phyloP scores from a whole-genome alignment of 73 alveolate genomes.

The Tetrahymena elliotti region DNA sequence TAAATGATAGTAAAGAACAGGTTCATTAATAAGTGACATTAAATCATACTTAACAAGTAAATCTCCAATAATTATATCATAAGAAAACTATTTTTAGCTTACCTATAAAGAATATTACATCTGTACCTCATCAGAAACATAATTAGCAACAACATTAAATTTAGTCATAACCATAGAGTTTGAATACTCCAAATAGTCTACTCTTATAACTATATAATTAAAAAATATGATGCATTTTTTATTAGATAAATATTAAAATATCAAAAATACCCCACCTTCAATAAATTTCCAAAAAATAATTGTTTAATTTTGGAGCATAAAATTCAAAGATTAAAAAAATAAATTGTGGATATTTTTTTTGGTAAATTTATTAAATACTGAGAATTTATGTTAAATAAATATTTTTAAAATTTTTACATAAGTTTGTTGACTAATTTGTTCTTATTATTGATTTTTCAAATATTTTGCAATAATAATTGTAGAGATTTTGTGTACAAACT shows the following conservation, averaged over 20 bases:
- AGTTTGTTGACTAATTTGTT: neutral
- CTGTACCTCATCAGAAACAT: neutral
- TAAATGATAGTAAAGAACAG: neutral
- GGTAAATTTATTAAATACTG: no score
- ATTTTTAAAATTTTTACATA: neutral
- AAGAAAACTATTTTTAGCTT: no score
- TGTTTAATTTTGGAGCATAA: no score
- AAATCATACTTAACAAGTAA: neutral
- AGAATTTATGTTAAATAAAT: no score
- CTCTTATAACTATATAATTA: neutral
- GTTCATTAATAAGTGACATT: neutral
- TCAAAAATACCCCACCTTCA: no score
- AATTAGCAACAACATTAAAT: neutral
- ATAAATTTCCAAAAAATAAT: no score
- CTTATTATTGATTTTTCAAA: neutral
- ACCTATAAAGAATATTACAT: neutral
- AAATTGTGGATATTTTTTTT: no score
- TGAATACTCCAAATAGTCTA: neutral
- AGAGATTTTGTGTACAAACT: neutral
- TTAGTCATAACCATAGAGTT: neutral
- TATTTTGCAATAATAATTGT: neutral
- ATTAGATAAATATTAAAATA: no score
- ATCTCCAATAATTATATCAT: neutral
- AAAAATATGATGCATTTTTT: no score
- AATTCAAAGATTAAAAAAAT: no score